phyloP scores from a whole-genome alignment of 768 basidiomycete genomes.

The Dentipellis sp. region DNA sequence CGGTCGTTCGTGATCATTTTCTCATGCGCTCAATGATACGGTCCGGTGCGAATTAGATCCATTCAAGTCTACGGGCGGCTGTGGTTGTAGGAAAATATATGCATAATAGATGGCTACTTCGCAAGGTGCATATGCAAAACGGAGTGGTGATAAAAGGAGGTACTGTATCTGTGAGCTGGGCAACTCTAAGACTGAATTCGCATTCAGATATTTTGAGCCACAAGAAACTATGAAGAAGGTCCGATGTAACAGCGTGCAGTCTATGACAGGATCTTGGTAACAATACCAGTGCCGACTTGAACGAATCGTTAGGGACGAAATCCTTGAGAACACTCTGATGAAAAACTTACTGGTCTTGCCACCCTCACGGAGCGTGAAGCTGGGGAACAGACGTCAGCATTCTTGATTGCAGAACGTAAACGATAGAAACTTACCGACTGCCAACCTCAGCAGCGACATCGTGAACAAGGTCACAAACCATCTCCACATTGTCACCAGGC shows the following conservation, averaged over 20 bases:
- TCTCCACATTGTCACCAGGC: constrained; percentile 97
- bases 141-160: neutral
- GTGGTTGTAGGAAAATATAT: neutral
- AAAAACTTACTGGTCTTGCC: constrained; percentile 74
- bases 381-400: constrained; percentile 13
- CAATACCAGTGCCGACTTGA: constrained; percentile 87
- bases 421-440: constrained; percentile 39
- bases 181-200: neutral
- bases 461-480: constrained; percentile 73
- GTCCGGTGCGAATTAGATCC: neutral
- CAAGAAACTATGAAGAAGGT: neutral
- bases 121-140: neutral
- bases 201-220: neutral
- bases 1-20: no score
- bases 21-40: no score
- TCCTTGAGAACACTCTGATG: neutral
- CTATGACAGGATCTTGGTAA: constrained; percentile 69
- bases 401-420: neutral
- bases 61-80: neutral
- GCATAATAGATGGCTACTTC: neutral
- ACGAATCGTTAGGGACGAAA: constrained; percentile 5
- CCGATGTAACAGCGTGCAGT: constrained; percentile 13
- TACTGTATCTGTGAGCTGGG: neutral
- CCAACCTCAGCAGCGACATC: constrained; percentile 89
- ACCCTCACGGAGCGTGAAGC: constrained; percentile 90